A percentile compares a stretch with the other conserved stretches of the same genome.
phyloP scores from a whole-genome alignment of 345 rosid genomes.

The Eucalyptus pauciflora region DNA sequence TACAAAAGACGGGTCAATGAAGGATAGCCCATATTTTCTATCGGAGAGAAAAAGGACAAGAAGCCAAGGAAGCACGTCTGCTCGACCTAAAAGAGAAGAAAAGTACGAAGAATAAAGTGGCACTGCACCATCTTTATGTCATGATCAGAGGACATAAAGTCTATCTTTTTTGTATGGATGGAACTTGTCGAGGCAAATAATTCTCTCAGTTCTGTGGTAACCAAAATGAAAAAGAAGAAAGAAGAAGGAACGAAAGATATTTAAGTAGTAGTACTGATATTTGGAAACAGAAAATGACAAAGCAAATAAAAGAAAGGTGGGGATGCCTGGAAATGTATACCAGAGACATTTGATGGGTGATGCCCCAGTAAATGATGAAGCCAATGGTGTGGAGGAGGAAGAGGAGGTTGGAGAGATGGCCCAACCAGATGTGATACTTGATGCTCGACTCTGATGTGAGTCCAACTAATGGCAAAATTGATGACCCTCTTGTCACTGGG shows the following conservation, averaged over 20 bases:
- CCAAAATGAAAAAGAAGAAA: neutral
- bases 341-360: slow-evolving; percentile 7
- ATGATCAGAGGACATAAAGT: neutral
- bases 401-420: slow-evolving; percentile 16
- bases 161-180: neutral
- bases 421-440: slow-evolving; percentile 40
- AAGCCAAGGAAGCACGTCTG: neutral
- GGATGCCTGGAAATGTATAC: neutral
- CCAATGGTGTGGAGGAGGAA: slow-evolving; percentile 26
- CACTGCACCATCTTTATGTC: neutral
- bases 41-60: neutral
- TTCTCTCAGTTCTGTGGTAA: neutral
- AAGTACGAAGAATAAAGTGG: neutral
- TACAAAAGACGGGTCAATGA: neutral
- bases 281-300: neutral
- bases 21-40: neutral
- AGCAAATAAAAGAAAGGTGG: neutral
- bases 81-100: neutral
- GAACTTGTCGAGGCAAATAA: neutral
- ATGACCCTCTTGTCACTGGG: slow-evolving; percentile 33
- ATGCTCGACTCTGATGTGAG: slow-evolving; percentile 26
- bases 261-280: neutral
- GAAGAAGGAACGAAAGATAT: neutral
- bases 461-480: slow-evolving; percentile 23
- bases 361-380: slow-evolving; percentile 17